Percentiles rank a stretch among this genome's conserved stretches.
These are phyloP conservation scores for Blastocystis sp. DNA, from an alignment of 352 stramenopile species.

Conservation along the genomic window DNA sequence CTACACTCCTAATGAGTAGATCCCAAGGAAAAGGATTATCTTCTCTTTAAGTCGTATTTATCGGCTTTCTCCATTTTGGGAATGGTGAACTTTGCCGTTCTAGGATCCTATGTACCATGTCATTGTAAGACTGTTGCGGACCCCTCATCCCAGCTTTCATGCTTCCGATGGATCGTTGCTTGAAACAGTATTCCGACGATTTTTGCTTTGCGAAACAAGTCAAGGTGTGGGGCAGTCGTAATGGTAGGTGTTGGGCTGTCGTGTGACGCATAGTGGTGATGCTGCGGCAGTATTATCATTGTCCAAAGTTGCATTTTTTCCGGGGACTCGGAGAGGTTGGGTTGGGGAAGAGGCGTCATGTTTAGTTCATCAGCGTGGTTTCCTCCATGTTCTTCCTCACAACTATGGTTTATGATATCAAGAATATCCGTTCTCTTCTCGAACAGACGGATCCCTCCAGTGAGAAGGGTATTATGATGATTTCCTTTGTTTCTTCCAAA, in stretches of 20 bases:
- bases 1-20: not conserved
- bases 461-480: too few relatives aligned
- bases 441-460: too few relatives aligned
- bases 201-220: not conserved
- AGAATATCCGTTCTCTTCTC: not conserved
- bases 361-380: not conserved
- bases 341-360: not conserved
- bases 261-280: not conserved
- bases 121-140: not conserved
- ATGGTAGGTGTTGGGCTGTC: not conserved
- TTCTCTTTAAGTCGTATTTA: not conserved
- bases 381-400: slow-evolving; percentile 8
- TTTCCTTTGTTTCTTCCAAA: too few relatives aligned
- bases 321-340: not conserved
- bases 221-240: not conserved
- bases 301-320: not conserved
- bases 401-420: slow-evolving; percentile 6
- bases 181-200: not conserved
- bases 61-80: not conserved
- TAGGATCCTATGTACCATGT: not conserved
- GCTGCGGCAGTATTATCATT: not conserved
- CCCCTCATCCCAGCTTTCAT: not conserved
- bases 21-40: not conserved
- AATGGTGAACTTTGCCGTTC: not conserved
- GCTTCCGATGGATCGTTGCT: not conserved